Conservation (phyloP, 1,139 yeast genomes). For the Geotrichum reessii region DNA sequence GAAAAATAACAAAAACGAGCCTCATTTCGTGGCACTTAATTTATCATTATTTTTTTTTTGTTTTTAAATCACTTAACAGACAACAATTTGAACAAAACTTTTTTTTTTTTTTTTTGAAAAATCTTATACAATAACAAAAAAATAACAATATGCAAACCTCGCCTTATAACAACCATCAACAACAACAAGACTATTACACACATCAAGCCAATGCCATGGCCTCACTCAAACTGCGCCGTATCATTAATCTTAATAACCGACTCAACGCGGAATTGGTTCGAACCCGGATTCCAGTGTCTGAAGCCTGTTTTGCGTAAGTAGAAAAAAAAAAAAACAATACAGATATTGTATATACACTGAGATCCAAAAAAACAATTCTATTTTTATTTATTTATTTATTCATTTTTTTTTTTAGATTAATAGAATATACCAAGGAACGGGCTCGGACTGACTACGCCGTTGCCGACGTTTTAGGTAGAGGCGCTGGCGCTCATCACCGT, state of each 20-base stretch:
- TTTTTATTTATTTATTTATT: too few species aligned
- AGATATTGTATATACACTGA: background rate
- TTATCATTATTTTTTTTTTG: too few species aligned
- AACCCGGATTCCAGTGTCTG: slow-evolving; percentile 63
- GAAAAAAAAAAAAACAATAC: too few species aligned
- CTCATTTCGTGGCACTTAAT: too few species aligned
- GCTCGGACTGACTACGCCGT: background rate
- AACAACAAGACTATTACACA: slow-evolving; percentile 13
- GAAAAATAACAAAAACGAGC: too few species aligned
- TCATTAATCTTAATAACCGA: slow-evolving; percentile 54
- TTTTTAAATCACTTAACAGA: too few species aligned
- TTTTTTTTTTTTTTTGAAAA: too few species aligned
- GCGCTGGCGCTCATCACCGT: background rate
- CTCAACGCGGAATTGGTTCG: slow-evolving; percentile 50
- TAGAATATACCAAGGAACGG: background rate
- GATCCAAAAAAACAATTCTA: too few species aligned
- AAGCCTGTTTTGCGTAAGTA: slow-evolving; percentile 47
- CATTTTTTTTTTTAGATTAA: too few species aligned
- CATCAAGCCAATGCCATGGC: slow-evolving; percentile 26
- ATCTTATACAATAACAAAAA: background rate
- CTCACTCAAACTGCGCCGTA: slow-evolving; percentile 53
- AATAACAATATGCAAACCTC: background rate
- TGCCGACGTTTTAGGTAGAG: background rate
- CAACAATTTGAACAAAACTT: background rate
- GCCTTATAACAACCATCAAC: background rate